phyloP scores from a whole-genome alignment of 352 stramenopile species.

The Phytophthora fragariae region DNA sequence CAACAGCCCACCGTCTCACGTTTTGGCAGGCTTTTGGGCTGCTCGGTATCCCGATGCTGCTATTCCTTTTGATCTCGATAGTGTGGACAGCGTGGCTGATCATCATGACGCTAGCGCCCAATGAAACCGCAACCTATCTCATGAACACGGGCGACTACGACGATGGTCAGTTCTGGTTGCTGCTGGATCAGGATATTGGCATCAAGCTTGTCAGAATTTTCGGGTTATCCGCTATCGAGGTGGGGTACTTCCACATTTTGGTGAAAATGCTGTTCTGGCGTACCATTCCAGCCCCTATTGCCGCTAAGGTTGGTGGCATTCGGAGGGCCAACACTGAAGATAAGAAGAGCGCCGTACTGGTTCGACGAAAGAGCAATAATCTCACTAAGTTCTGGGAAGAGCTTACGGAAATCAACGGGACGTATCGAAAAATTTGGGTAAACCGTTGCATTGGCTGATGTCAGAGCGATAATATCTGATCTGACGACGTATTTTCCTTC shows the following conservation, averaged over 20 bases:
- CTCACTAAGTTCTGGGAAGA: conserved; percentile 29
- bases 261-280: conserved; percentile 43
- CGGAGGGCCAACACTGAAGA: conserved; percentile 22
- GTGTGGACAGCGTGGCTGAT: conserved; percentile 49
- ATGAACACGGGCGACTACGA: conserved; percentile 64
- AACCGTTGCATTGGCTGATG: not conserved
- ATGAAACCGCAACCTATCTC: conserved; percentile 48
- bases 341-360: not conserved
- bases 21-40: conserved; percentile 43
- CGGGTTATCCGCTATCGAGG: conserved; percentile 31
- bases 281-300: conserved; percentile 8
- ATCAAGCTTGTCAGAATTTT: conserved; percentile 26
- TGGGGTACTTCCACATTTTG: conserved; percentile 38
- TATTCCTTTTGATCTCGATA: conserved; percentile 31
- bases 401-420: conserved; percentile 37
- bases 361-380: not conserved
- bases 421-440: conserved; percentile 58
- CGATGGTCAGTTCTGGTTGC: conserved; percentile 56
- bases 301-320: not conserved
- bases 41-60: conserved; percentile 35
- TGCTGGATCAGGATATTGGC: conserved; percentile 26
- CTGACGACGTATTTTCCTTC: conserved; percentile 11
- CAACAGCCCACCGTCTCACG: conserved; percentile 20
- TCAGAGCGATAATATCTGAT: not conserved
- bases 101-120: conserved; percentile 49